A percentile compares a stretch with the other conserved stretches of the same genome.
These are phyloP conservation scores for Lycium ferocissimum DNA, from an alignment of 257 asterid species.

Conservation along the genomic window DNA sequence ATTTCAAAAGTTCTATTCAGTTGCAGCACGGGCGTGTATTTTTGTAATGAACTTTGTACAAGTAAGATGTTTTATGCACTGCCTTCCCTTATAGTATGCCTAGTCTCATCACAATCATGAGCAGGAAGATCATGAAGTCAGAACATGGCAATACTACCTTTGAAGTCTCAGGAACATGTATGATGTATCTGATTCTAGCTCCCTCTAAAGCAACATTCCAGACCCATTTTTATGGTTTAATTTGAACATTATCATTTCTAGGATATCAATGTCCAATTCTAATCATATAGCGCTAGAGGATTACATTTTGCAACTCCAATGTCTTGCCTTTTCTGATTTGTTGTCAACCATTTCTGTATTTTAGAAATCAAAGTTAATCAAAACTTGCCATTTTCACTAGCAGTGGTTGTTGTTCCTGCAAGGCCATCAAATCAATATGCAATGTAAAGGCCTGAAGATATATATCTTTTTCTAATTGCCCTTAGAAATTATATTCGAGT, in stretches of 20 bases:
- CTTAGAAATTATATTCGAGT: slow-evolving; percentile 23
- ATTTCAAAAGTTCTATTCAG: background rate
- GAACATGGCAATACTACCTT: background rate
- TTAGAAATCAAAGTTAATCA: background rate
- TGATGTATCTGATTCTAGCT: background rate
- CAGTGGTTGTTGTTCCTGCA: background rate
- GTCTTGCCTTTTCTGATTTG: background rate
- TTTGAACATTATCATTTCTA: background rate
- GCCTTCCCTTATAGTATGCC: background rate
- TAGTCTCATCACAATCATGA: slow-evolving; percentile 22
- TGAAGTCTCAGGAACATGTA: background rate
- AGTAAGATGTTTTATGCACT: slow-evolving; percentile 21
- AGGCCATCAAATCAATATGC: background rate
- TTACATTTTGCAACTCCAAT: background rate
- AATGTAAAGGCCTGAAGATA: background rate
- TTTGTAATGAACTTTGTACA: slow-evolving; percentile 20
- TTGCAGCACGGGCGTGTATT: background rate
- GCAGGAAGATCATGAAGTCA: slow-evolving; percentile 10
- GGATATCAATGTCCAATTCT: background rate
- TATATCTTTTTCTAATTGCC: background rate
- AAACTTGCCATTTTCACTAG: slow-evolving; percentile 8
- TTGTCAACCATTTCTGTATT: background rate
- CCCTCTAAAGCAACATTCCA: background rate
- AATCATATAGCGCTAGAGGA: background rate
- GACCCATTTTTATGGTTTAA: background rate